These are phyloP conservation scores for Malus hybrid DNA, from an alignment of 331 rosid genomes.

Conservation along the genomic window DNA sequence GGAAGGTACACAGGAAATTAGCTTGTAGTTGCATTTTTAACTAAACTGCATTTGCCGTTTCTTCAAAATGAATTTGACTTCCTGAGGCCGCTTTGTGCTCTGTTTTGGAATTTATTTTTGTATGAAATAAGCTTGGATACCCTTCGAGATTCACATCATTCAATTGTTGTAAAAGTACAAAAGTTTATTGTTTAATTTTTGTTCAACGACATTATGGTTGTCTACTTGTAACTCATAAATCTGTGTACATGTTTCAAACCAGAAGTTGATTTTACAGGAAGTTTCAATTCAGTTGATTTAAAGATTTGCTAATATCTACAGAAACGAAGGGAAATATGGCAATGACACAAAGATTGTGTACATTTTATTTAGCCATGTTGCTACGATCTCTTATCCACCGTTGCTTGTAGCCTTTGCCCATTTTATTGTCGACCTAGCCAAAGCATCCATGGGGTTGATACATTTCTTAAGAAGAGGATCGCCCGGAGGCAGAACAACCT, in stretches of 20 bases:
- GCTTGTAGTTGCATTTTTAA: neutral
- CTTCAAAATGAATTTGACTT: neutral
- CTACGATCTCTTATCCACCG: neutral
- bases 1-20: slow-evolving; percentile 53
- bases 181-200: neutral
- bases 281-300: neutral
- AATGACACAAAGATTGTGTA: neutral
- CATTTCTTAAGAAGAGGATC: slow-evolving; percentile 80
- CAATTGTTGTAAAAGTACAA: neutral
- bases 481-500: slow-evolving; percentile 53
- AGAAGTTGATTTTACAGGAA: neutral
- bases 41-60: neutral
- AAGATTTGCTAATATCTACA: too few relatives aligned
- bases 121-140: neutral
- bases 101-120: too few relatives aligned
- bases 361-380: neutral
- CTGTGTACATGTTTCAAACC: neutral
- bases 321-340: too few relatives aligned
- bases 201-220: neutral
- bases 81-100: neutral
- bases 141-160: neutral
- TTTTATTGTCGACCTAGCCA: slow-evolving; percentile 63
- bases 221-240: neutral
- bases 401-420: slow-evolving; percentile 54
- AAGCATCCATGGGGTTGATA: slow-evolving; percentile 71